Conservation (phyloP, 2,329 filamentous ascomycete species). For the Achaetomium macrosporum region DNA sequence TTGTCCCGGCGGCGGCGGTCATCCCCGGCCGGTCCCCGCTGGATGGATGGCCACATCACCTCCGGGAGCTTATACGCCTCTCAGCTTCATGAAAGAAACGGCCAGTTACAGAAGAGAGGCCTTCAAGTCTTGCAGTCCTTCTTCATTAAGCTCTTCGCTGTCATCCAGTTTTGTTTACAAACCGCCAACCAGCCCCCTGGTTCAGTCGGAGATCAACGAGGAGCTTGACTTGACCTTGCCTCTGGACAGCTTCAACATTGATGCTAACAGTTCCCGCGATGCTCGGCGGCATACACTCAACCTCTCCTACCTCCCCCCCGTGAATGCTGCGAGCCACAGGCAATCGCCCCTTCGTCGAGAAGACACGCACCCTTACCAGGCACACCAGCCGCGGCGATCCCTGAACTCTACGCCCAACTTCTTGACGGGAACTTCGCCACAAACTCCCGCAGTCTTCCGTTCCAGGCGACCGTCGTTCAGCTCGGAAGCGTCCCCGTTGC, state of each 20-base stretch:
- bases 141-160: conserved; percentile 64
- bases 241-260: conserved; percentile 46
- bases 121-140: conserved; percentile 41
- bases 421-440: conserved; percentile 39
- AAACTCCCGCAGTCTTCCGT: conserved; percentile 45
- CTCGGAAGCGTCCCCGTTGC: conserved; percentile 69
- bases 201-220: conserved; percentile 80
- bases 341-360: conserved; percentile 51
- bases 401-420: conserved; percentile 55
- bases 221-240: conserved; percentile 61
- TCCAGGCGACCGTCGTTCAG: conserved; percentile 64
- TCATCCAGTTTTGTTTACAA: conserved; percentile 78
- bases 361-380: conserved; percentile 60
- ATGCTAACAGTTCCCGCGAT: conserved; percentile 32
- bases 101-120: conserved; percentile 32
- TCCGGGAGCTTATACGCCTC: conserved; percentile 45
- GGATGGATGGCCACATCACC: conserved; percentile 53
- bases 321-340: conserved; percentile 20
- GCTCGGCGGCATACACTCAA: conserved; percentile 67
- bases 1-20: conserved; percentile 2
- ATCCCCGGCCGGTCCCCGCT: conserved; percentile 19
- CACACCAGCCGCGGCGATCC: conserved; percentile 72
- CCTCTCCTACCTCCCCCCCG: conserved; percentile 43
- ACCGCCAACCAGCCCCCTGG: conserved; percentile 85
- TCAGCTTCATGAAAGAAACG: conserved; percentile 36